Evolutionary conservation across 2,329 filamentous ascomycete species (phyloP), one percentile per base, ranked within the genome.

Genomic region (Chalaropsis ovoidea): DNA sequence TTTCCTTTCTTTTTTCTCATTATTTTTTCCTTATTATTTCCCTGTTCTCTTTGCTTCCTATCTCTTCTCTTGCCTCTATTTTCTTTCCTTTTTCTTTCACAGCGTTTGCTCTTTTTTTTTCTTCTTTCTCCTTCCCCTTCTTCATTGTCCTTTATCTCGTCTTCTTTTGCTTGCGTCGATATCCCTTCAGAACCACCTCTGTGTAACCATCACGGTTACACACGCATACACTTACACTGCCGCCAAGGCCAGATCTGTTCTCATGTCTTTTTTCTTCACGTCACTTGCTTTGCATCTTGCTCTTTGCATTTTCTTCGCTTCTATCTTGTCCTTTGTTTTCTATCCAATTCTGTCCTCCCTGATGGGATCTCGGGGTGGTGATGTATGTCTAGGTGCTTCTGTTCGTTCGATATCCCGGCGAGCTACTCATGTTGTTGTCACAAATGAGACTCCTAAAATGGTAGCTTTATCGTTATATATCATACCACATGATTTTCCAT

Each of bases 321-420:
- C 24, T 60, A 43, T 60, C 24, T 60, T 42, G 27, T 64, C 56
- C 31, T 64, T 58, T 65, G 11, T 62, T 35, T 27, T 11, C 39
- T 60, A 35, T 62, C 22, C 39, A 31, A 43, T 24, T 54, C 35
- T 62, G 22, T 65, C 43, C 61, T 54, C 61, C 52, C 45, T 62
- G 45, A n/a, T 35, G 54, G 27, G n/a, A n/a, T n/a, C 24, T 58
- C 19, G 24, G 54, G 17, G 27, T 35, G 54, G 54, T 39, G 27
- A 58, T 58, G 54, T 58, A 10, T 35, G 24, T 39, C n/a, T 11
- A 27, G 27, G 54, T 58, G 54, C 54, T 58, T 58, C 54, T 58
- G 54, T 4, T 58, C n/a, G n/a, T 58, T 62, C 42, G 58, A 65
- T 65, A 65, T 65, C 64, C 64, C 61, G 43, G 58, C 13, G 60